Percentiles rank a stretch among this genome's conserved stretches.
phyloP scores from a whole-genome alignment of 768 basidiomycete species.

The Lactarius pseudohatsudake region DNA sequence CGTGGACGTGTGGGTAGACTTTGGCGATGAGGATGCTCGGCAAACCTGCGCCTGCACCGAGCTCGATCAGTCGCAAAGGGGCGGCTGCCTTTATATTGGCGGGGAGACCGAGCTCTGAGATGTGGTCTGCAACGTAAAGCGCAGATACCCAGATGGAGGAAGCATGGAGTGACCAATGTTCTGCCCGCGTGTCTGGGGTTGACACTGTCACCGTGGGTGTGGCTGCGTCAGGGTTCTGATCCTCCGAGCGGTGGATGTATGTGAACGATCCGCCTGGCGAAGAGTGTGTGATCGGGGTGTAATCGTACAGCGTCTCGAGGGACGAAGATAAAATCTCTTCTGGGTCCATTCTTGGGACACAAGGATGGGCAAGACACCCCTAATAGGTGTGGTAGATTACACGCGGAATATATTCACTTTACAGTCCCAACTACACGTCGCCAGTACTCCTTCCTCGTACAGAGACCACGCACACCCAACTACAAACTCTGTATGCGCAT shows the following conservation, averaged over 20 bases:
- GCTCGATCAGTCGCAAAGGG: constrained; percentile 52
- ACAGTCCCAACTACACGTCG: constrained; percentile 92
- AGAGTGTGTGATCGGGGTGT: constrained; percentile 59
- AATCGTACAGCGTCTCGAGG: constrained; percentile 60
- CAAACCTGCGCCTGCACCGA: constrained; percentile 74
- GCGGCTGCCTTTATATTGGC: neutral
- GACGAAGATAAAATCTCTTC: constrained; percentile 72
- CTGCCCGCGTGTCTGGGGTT: constrained; percentile 63
- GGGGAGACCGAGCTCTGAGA: constrained; percentile 46
- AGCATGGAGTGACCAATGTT: constrained; percentile 77
- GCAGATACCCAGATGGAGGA: constrained; percentile 75
- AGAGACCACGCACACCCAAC: constrained; percentile 91
- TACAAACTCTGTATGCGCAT: constrained; percentile 93
- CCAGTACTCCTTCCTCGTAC: constrained; percentile 82
- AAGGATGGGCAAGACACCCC: neutral
- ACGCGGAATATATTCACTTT: constrained; percentile 74
- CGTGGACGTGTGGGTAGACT: constrained; percentile 39
- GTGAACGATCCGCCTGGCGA: constrained; percentile 54
- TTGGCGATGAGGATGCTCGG: constrained; percentile 69
- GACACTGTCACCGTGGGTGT: constrained; percentile 43
- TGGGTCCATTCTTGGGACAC: constrained; percentile 36
- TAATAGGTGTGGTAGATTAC: constrained; percentile 24
- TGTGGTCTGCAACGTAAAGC: constrained; percentile 63
- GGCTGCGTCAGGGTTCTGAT: constrained; percentile 3
- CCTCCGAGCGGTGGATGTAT: constrained; percentile 37